phyloP scores from a whole-genome alignment of 139 green algal genomes.

The Haematococcus sp. region DNA sequence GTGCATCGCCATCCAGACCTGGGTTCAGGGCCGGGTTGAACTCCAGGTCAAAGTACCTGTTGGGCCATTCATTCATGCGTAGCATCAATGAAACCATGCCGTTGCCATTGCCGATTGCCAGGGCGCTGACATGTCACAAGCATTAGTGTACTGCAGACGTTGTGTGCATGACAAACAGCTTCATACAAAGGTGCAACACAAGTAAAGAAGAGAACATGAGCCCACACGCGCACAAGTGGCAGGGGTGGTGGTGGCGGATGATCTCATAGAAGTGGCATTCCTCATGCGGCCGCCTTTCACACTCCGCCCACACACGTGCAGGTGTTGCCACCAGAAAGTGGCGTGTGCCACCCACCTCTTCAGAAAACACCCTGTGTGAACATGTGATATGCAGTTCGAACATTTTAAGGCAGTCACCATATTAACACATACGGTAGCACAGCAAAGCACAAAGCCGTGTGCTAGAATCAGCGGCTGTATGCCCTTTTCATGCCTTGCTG shows the following conservation, averaged over 20 bases:
- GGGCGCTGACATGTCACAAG: too few species aligned
- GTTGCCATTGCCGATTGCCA: too few species aligned
- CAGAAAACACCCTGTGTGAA: conserved; percentile 15
- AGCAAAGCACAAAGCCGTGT: too few species aligned
- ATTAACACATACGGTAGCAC: background rate
- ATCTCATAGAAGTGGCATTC: conserved; percentile 63
- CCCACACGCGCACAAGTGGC: conserved; percentile 80
- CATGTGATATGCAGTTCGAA: background rate
- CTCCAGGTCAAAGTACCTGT: conserved; percentile 59
- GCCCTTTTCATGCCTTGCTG: too few species aligned
- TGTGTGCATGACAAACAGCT: background rate
- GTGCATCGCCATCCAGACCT: conserved; percentile 47
- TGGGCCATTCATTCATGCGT: too few species aligned
- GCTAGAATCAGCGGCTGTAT: too few species aligned
- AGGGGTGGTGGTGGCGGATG: conserved; percentile 62
- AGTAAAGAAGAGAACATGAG: background rate
- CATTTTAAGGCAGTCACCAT: background rate
- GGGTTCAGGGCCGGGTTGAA: conserved; percentile 54
- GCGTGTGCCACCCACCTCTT: conserved; percentile 15
- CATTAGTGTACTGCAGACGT: background rate
- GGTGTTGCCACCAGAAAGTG: conserved; percentile 19
- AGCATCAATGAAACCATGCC: too few species aligned
- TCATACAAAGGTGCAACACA: background rate
- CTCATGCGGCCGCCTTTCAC: background rate
- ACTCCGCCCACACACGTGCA: conserved; percentile 10